These are phyloP conservation scores for Metarhizium rileyi DNA, from an alignment of 2,329 filamentous ascomycete species.

Conservation along the genomic window DNA sequence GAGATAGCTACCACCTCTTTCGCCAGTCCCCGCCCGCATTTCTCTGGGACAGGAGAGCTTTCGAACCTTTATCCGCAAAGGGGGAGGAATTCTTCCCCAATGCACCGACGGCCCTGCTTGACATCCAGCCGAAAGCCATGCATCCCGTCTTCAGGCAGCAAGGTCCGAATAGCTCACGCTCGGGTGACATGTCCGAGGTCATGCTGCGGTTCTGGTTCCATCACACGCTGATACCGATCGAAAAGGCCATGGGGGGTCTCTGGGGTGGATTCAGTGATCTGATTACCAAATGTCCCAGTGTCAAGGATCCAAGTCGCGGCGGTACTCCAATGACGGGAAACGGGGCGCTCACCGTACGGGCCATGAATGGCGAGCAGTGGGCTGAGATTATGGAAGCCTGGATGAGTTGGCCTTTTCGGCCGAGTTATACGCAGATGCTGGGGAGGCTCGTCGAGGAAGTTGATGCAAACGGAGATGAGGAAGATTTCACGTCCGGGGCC, in stretches of 20 bases:
- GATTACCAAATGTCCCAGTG: constrained; percentile 34
- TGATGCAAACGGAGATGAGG: constrained; percentile 14
- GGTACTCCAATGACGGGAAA: constrained; percentile 31
- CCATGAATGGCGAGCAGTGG: constrained; percentile 45
- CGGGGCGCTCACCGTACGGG: constrained; percentile 34
- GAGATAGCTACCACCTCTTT: constrained; percentile 46
- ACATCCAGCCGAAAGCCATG: constrained; percentile 52
- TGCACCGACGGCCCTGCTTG: constrained; percentile 47
- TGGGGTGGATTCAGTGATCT: constrained; percentile 51
- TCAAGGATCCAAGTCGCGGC: constrained; percentile 37
- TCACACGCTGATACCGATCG: constrained; percentile 32
- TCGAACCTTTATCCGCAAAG: constrained; percentile 56
- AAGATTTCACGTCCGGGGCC: constrained; percentile 15
- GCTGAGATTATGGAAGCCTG: constrained; percentile 49
- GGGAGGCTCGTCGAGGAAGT: constrained; percentile 26
- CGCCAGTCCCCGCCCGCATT: constrained; percentile 42
- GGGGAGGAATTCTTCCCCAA: constrained; percentile 58
- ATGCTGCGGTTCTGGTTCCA: constrained; percentile 34
- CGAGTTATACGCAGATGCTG: constrained; percentile 38
- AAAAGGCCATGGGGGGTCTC: constrained; percentile 38
- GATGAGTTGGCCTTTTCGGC: constrained; percentile 56
- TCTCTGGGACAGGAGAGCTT: constrained; percentile 58
- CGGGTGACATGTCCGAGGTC: constrained; percentile 44
- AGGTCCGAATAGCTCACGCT: constrained; percentile 28
- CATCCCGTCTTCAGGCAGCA: constrained; percentile 37